Conservation (phyloP, 257 asterid species). For the Solanum corneliomulleri region DNA sequence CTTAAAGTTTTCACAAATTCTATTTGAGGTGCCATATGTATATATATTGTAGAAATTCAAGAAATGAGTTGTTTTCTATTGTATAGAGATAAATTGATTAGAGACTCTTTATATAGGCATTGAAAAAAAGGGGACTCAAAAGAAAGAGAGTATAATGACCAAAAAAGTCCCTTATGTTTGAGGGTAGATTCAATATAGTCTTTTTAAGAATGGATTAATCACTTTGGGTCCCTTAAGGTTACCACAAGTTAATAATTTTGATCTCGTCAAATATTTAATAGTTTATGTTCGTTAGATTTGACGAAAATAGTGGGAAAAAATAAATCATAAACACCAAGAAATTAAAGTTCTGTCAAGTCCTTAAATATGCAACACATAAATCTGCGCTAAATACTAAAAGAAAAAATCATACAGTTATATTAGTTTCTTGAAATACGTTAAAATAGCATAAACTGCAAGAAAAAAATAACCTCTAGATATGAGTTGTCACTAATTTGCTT, state of each 20-base stretch:
- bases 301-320: neutral
- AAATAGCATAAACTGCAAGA: neutral
- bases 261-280: neutral
- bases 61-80: neutral
- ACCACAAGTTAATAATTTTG: neutral
- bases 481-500: neutral
- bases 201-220: neutral
- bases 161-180: neutral
- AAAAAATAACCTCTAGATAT: neutral
- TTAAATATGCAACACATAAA: neutral
- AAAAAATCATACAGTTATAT: neutral
- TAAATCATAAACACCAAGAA: neutral
- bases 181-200: neutral
- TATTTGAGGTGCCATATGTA: neutral
- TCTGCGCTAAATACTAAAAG: neutral
- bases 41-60: neutral
- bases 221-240: neutral
- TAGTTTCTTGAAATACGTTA: neutral
- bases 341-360: neutral
- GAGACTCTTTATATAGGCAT: neutral
- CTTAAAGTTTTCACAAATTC: neutral
- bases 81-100: neutral
- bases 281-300: neutral
- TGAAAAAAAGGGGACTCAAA: neutral
- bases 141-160: neutral